These are phyloP conservation scores for Pichia thaimueangensis DNA, from an alignment of 805 yeast genomes.

Conservation along the genomic window DNA sequence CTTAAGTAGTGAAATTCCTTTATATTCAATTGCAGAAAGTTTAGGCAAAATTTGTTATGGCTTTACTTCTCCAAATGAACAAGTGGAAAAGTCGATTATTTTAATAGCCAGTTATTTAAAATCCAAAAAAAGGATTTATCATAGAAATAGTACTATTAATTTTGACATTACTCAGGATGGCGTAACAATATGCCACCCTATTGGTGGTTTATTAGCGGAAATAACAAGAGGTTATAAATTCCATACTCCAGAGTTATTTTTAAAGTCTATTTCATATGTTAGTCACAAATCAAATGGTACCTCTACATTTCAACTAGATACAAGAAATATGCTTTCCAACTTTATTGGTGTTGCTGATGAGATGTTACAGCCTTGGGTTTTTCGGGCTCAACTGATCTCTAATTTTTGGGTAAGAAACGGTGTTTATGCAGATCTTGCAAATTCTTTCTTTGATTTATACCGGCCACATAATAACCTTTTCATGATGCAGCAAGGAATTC, in stretches of 20 bases:
- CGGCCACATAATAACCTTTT: constrained; percentile 37
- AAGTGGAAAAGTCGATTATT: constrained; percentile 31
- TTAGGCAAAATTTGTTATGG: constrained; percentile 25
- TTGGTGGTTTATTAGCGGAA: constrained; percentile 49
- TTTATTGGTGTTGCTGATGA: constrained; percentile 44
- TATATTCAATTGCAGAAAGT: constrained; percentile 20
- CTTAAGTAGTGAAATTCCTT: constrained; percentile 31
- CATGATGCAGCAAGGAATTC: constrained; percentile 37
- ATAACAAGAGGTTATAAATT: constrained; percentile 32
- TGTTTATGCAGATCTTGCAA: constrained; percentile 25
- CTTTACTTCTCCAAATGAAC: constrained; percentile 13
- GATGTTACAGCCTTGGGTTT: constrained; percentile 53
- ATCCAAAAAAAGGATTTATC: background rate
- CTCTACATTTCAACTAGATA: constrained; percentile 6
- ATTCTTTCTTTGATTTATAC: constrained; percentile 17
- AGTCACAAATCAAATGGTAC: constrained; percentile 3
- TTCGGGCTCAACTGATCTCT: constrained; percentile 52
- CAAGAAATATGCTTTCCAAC: constrained; percentile 11
- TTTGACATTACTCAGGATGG: constrained; percentile 37
- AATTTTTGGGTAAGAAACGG: constrained; percentile 80
- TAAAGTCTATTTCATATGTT: constrained; percentile 12
- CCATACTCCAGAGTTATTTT: constrained; percentile 18
- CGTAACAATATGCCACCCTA: constrained; percentile 54
- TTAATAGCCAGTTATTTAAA: constrained; percentile 31
- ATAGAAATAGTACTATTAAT: background rate